Conservation (phyloP, 1,139 yeast genomes). For the Debaryomycetaceae sp. region DNA sequence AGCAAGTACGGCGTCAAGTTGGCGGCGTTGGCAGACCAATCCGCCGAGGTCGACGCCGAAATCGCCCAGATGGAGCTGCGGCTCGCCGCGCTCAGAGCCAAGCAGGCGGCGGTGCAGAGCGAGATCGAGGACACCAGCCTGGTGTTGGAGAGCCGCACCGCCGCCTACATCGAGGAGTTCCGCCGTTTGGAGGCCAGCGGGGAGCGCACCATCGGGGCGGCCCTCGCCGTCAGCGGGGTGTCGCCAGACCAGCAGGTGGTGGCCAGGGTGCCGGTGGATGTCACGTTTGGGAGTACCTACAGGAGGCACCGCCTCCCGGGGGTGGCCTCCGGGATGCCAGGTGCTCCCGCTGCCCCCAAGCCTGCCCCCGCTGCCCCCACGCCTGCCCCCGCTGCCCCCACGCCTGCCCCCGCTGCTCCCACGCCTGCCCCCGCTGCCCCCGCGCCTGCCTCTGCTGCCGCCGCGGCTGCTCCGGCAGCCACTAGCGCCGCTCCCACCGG, state of each 20-base stretch:
- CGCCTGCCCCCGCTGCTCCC: background rate
- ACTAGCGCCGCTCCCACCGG: too few species aligned
- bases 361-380: slow-evolving; percentile 1
- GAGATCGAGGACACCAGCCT: slow-evolving; percentile 52
- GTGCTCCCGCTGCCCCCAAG: slow-evolving; percentile 1
- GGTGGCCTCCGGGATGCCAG: background rate
- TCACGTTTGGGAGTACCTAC: slow-evolving; percentile 18
- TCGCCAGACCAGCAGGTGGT: slow-evolving; percentile 20
- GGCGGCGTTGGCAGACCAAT: slow-evolving; percentile 30
- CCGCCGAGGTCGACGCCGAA: slow-evolving; percentile 34
- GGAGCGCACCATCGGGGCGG: slow-evolving; percentile 23
- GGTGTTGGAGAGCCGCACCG: slow-evolving; percentile 48
- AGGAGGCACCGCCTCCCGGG: background rate
- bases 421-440: background rate
- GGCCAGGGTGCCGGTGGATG: slow-evolving; percentile 24
- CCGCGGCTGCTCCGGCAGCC: too few species aligned
- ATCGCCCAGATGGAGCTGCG: slow-evolving; percentile 38
- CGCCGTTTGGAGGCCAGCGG: slow-evolving; percentile 39
- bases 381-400: background rate
- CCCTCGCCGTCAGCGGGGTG: slow-evolving; percentile 22
- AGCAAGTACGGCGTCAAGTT: slow-evolving; percentile 46
- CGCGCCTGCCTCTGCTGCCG: too few species aligned
- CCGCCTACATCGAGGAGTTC: slow-evolving; percentile 39
- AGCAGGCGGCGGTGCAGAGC: slow-evolving; percentile 29
- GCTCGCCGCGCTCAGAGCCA: slow-evolving; percentile 31